phyloP scores from a whole-genome alignment of 129 eudicot species.

The Solidago caesia region DNA sequence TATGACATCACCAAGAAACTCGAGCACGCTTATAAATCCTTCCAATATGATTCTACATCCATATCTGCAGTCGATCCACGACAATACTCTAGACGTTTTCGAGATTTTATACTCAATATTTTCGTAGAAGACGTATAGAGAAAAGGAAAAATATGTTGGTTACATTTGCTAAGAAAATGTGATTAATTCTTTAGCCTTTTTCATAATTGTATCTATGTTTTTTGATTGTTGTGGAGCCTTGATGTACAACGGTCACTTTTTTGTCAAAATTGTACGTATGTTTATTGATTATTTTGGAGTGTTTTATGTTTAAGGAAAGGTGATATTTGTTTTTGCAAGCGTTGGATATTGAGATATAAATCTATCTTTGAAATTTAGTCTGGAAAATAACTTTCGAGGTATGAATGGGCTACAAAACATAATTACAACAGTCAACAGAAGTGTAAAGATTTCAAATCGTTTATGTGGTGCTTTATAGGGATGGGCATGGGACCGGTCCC shows the following conservation, averaged over 20 bases:
- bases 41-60: slow-evolving; percentile 82
- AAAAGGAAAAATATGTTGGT: neutral
- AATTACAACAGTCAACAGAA: no score
- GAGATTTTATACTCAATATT: slow-evolving; percentile 69
- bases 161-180: slow-evolving; percentile 16
- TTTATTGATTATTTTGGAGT: no score
- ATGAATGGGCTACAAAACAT: no score
- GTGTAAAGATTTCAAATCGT: no score
- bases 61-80: slow-evolving; percentile 96
- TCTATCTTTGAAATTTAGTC: no score
- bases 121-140: slow-evolving; percentile 68
- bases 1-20: slow-evolving; percentile 94
- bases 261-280: neutral
- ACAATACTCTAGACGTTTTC: slow-evolving; percentile 87
- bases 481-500: no score
- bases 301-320: neutral
- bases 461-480: no score
- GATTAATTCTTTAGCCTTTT: slow-evolving; percentile 14
- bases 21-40: slow-evolving; percentile 94
- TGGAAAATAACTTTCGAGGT: no score
- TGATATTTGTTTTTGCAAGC: neutral
- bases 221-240: slow-evolving; percentile 13
- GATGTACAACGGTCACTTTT: neutral
- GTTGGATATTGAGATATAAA: neutral
- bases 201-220: slow-evolving; percentile 21